Base-by-base conservation (phyloP, 148 eudicot genomes). In the Diospyros kaki region DNA sequence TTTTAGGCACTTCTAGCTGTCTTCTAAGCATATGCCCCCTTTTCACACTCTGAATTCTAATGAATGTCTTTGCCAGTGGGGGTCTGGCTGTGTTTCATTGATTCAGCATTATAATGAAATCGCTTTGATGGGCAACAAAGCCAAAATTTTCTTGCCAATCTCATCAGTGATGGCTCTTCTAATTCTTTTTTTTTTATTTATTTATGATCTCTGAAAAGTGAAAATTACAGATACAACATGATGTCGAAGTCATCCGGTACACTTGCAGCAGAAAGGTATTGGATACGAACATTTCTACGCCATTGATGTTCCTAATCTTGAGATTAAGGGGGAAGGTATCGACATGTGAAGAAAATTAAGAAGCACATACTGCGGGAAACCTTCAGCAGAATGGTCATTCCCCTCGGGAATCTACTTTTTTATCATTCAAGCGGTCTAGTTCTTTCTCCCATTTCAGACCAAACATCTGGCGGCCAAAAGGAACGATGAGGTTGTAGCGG, bases 401-500 rank as follows among this genome's bases (percentile, higher is more conserved):
- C 46, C 28, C 58, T 64, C 1, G 56, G 40, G 41, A 46, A 68
- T 72, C 76, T 11, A 18, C 9, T n/a, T 72, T 58, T 40, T 58
- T 58, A 65, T 78, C 81, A 50, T 67, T 67, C 72, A 73, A 40
- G 52, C 81, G 73, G 8, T 66, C 77, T 66, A 78, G 43, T 60
- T 78, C 77, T 73, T 58, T 78, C 73, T 73, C 81, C 81, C 81
- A 78, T 61, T 78, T 78, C 8, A 78, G 62, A 58, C 81, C 81
- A 73, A 45, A 58, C 77, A 78, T 78, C 65, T 78, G 81, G 62
- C 81, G 94, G 58, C 98, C 98, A 77, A 93, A 93, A 14, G 98
- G 98, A 68, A 87, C 98, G 61, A 93, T 91, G 53, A 93, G 87
- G 77, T 93, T 93, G 78, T 93, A 89, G 63, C 89, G 88, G 66